Conservation (phyloP, 257 asterid species). For the Petunia secreta region DNA sequence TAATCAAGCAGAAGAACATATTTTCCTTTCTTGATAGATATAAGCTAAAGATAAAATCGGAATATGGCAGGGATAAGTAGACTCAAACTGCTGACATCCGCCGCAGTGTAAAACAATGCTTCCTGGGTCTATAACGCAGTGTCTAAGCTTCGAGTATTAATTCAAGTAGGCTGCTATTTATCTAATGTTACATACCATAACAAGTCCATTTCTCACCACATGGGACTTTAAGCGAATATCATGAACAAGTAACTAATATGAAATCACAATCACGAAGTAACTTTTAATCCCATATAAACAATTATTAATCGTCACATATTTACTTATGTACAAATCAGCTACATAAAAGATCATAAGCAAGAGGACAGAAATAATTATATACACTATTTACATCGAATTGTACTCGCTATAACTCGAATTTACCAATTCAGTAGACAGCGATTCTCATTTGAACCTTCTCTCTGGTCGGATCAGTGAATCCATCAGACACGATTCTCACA, state of each 20-base stretch:
- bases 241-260: not conserved
- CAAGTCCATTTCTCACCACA: not conserved
- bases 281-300: slow-evolving; percentile 4
- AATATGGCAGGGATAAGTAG: not conserved
- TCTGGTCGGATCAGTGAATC: slow-evolving; percentile 52
- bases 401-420: slow-evolving; percentile 12
- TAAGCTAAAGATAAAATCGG: not conserved
- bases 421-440: slow-evolving; percentile 58
- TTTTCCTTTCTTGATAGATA: not conserved
- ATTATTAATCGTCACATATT: not conserved
- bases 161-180: not conserved
- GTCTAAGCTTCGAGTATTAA: not conserved
- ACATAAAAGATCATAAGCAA: not conserved
- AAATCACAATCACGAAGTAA: not conserved
- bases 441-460: slow-evolving; percentile 60
- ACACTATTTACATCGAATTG: slow-evolving; percentile 34
- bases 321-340: not conserved
- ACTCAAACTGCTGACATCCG: too few relatives aligned
- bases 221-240: not conserved
- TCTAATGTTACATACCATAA: not conserved
- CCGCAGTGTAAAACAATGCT: too few relatives aligned
- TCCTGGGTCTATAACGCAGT: not conserved
- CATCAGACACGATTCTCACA: slow-evolving; percentile 56
- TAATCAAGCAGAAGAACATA: not conserved
- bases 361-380: slow-evolving; percentile 20